These are phyloP conservation scores for Penicillium pancosmium DNA, from an alignment of 495 filamentous ascomycete species.

Conservation along the genomic window DNA sequence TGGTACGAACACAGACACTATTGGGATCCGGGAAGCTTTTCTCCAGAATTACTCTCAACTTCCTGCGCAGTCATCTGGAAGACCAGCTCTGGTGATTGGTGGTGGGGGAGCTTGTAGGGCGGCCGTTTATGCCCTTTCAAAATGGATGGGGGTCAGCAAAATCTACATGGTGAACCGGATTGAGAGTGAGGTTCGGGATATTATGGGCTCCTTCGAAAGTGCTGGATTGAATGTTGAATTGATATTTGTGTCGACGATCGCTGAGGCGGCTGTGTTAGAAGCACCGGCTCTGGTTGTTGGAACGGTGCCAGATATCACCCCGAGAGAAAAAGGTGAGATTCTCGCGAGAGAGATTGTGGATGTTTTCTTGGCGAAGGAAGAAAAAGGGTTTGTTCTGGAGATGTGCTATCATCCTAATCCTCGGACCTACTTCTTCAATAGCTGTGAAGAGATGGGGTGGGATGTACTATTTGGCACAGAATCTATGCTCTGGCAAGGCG, in stretches of 20 bases:
- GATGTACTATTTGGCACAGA: slow-evolving; percentile 7
- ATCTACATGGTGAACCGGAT: slow-evolving; percentile 66
- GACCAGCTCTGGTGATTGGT: slow-evolving; percentile 55
- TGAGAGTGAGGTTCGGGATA: slow-evolving; percentile 52
- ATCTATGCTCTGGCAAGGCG: slow-evolving; percentile 10
- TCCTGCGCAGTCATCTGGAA: slow-evolving; percentile 33
- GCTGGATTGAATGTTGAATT: slow-evolving; percentile 28
- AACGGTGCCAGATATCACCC: slow-evolving; percentile 8
- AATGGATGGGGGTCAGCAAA: slow-evolving; percentile 51
- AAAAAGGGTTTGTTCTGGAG: slow-evolving; percentile 10
- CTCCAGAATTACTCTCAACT: slow-evolving; percentile 49
- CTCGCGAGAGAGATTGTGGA: slow-evolving; percentile 1
- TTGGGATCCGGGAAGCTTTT: slow-evolving; percentile 63
- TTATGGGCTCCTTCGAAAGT: slow-evolving; percentile 37
- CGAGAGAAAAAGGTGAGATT: slow-evolving; percentile 4
- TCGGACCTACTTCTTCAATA: background rate
- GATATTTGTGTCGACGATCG: background rate
- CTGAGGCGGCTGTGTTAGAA: slow-evolving; percentile 1
- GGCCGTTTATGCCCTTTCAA: slow-evolving; percentile 63
- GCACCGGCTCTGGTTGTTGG: slow-evolving; percentile 6
- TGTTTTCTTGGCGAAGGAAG: background rate
- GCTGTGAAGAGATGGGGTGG: background rate
- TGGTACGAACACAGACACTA: slow-evolving; percentile 68
- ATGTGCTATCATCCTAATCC: slow-evolving; percentile 13
- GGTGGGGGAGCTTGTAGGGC: slow-evolving; percentile 62